Conservation (phyloP, 1,139 yeast genomes). For the Zygosaccharomyces pseudobailii region DNA sequence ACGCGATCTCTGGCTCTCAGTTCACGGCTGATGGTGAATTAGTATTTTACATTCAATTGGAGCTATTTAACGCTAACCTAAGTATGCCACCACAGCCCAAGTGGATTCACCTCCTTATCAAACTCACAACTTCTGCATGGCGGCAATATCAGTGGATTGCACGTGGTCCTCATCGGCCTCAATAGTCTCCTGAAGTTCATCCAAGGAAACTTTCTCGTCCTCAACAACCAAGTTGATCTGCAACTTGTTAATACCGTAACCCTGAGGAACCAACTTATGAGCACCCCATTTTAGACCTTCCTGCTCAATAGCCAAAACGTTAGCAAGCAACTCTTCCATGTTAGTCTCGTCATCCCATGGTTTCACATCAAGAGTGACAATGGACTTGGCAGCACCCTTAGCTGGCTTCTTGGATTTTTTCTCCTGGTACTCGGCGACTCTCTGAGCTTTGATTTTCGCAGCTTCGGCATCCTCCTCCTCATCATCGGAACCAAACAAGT, state of each 20-base stretch:
- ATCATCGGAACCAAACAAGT: conserved; percentile 85
- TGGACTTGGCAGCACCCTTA: conserved; percentile 97
- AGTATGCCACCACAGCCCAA: background rate
- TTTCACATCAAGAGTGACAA: conserved; percentile 94
- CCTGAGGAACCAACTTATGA: conserved; percentile 91
- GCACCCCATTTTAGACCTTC: conserved; percentile 99
- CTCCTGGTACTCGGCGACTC: conserved; percentile 96
- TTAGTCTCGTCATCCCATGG: conserved; percentile 99
- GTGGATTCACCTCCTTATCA: background rate
- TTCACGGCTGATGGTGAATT: background rate
- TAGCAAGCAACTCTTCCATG: conserved; percentile 78
- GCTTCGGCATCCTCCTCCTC: conserved; percentile 96
- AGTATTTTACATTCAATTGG: conserved; percentile 4
- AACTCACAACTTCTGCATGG: conserved; percentile 91
- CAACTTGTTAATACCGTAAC: conserved; percentile 99
- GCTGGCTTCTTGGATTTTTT: conserved; percentile 97
- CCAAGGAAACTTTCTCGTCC: conserved; percentile 92
- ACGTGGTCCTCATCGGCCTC: conserved; percentile 99
- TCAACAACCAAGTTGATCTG: conserved; percentile 98
- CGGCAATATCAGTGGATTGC: conserved; percentile 97
- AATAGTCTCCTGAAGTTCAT: conserved; percentile 75
- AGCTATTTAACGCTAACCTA: conserved; percentile 1
- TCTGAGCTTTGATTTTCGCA: conserved; percentile 93
- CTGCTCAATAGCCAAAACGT: conserved; percentile 75
- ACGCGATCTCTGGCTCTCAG: too few species aligned